Base-by-base conservation (phyloP, 257 asterid genomes). In the Salvia hispanica region DNA sequence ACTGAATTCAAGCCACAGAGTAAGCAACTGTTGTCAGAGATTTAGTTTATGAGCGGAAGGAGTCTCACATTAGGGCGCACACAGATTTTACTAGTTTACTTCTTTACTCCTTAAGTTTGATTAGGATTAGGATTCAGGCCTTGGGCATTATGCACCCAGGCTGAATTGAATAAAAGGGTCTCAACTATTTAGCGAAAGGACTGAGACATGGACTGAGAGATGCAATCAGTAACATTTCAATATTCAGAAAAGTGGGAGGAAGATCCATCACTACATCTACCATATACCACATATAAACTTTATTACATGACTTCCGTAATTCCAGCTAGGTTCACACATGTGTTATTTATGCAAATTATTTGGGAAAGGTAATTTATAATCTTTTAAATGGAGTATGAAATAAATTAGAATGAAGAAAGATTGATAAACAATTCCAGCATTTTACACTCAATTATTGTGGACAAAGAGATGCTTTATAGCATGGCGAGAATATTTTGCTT, bases 391-490 rank as follows among this genome's bases (percentile, higher is more conserved):
- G n/a, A 8, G 28, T 31, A 40, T 58, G 59, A 36, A 58, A 70
- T 42, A 28, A 9, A 58, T n/a, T 34, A 7, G 4, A 59, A 58
- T 42, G 14, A n/a, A 15, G 1, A 59, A 58, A 42, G 12, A 18
- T 15, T 10, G 66, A 39, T 33, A 52, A 18, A 4, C 7, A 36
- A 71, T 43, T 12, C 50, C 48, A 48, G 57, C 58, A 52, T 43
- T 28, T 15, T 58, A 55, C 34, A 36, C 34, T 56, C 34, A 18
- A 34, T 13, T 25, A 16, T 45, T 47, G 10, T 34, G 25, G 47
- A 50, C 36, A 65, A 13, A 36, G 52, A 43, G 65, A n/a, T 6
- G 16, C 52, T 31, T 34, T 52, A 59, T 47, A 67, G 59, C 51
- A 55, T 55, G 37, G 64, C n/a, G 42, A 59, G 61, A 42, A 47